Conservation (phyloP, 352 stramenopile genomes). For the Stramenopiles sp. region DNA sequence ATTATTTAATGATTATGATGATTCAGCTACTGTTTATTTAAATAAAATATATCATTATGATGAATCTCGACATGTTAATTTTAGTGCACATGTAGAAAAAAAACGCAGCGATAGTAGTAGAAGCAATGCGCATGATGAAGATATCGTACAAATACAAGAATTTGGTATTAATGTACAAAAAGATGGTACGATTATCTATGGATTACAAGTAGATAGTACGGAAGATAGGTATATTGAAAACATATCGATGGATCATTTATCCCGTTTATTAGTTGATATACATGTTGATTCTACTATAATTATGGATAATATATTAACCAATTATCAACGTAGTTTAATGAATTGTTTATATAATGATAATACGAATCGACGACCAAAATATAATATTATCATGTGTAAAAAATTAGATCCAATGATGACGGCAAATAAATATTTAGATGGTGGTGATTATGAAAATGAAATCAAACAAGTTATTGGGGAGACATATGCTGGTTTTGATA, state of each 20-base stretch:
- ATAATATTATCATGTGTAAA: not conserved
- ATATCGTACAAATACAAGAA: not conserved
- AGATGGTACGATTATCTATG: slow-evolving; percentile 3
- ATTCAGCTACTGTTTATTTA: too few relatives aligned
- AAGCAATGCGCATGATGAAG: not conserved
- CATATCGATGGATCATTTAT: not conserved
- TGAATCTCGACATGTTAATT: too few relatives aligned
- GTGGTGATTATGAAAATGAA: not conserved
- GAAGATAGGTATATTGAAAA: not conserved
- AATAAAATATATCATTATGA: too few relatives aligned
- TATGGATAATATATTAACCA: not conserved
- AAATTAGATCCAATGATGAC: not conserved
- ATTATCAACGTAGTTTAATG: not conserved
- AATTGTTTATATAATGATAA: not conserved
- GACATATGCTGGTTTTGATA: not conserved
- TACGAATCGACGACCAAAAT: not conserved
- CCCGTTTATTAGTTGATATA: not conserved
- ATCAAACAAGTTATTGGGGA: slow-evolving; percentile 1
- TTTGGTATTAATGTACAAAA: not conserved
- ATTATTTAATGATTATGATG: not conserved
- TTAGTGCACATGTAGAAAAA: not conserved
- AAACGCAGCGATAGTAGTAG: not conserved
- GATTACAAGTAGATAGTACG: not conserved
- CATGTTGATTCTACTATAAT: not conserved
- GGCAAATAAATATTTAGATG: not conserved